These are phyloP conservation scores for Suillus sp. DNA, from an alignment of 768 basidiomycete genomes.

Conservation along the genomic window DNA sequence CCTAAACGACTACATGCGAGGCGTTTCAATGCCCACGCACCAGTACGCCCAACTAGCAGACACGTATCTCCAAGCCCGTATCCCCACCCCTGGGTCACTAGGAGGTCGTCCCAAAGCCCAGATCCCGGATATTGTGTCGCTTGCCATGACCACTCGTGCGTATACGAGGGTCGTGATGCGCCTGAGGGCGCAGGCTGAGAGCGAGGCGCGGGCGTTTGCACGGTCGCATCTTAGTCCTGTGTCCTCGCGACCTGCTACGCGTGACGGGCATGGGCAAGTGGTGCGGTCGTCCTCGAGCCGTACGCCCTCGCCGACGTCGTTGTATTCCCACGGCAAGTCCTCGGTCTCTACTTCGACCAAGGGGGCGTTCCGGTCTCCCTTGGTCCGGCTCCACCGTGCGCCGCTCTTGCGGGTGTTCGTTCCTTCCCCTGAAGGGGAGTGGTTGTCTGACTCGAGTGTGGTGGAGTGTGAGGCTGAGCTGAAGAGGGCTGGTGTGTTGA, in stretches of 20 bases:
- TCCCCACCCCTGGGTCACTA: slow-evolving; percentile 28
- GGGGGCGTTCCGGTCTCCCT: slow-evolving; percentile 62
- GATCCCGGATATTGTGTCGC: slow-evolving; percentile 46
- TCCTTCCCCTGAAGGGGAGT: slow-evolving; percentile 83
- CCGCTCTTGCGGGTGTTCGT: slow-evolving; percentile 82
- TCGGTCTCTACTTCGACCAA: slow-evolving; percentile 20
- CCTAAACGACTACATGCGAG: slow-evolving; percentile 77
- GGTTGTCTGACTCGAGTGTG: slow-evolving; percentile 82
- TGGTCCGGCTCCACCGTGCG: slow-evolving; percentile 71
- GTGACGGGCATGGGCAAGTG: slow-evolving; percentile 8
- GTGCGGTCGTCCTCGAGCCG: slow-evolving; percentile 48
- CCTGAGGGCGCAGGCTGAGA: slow-evolving; percentile 78
- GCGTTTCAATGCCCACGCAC: slow-evolving; percentile 74
- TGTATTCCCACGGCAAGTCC: slow-evolving; percentile 26
- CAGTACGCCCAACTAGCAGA: slow-evolving; percentile 66
- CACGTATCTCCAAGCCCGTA: slow-evolving; percentile 55
- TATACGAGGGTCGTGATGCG: slow-evolving; percentile 82
- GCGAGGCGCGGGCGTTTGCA: slow-evolving; percentile 37
- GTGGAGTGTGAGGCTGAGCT: slow-evolving; percentile 83
- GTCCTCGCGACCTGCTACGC: background rate
- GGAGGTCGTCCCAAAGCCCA: slow-evolving; percentile 40
- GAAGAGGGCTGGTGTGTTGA: slow-evolving; percentile 63
- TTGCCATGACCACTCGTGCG: slow-evolving; percentile 67
- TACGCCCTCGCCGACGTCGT: slow-evolving; percentile 63
- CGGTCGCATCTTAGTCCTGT: slow-evolving; percentile 16